Base-by-base conservation (phyloP, 164 flowering plant species). In the grape (Vitis vinifera) region DNA sequence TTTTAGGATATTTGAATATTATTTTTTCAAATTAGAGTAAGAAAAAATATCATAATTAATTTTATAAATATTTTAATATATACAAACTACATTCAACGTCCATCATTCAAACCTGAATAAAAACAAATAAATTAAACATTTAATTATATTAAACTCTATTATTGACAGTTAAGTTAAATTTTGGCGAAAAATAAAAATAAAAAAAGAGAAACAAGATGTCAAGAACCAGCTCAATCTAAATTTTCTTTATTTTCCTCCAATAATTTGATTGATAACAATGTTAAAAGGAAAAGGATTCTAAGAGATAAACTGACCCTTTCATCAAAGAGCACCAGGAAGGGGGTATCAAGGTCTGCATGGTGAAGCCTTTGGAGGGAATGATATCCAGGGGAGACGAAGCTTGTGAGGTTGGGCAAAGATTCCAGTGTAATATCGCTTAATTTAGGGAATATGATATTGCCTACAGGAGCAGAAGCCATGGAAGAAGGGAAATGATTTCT, bases 371-470 rank as follows among this genome's bases (percentile, higher is more conserved):
- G 55, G 8, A 52, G 8, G 13, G 11, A 52, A 52, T 52, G 55
- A 52, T 52, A 52, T 52, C 15, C 55, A 52, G 55, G n/a, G 55
- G 44, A 37, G 27, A 19, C 23, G 44, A 37, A 37, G 44, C 44
- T 37, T 37, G 7, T 3, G 44, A 37, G 44, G 44, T 0, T 8
- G 8, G 55, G 55, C 55, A 52, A 52, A 52, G 55, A 52, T 52
- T 0, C 5, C 55, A 52, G 1, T 12, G 0, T 0, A 4, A 52
- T 52, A 0, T 4, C 2, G 8, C 0, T 5, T 52, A 52, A 52
- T 52, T 52, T 52, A 52, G 11, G 55, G 55, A 52, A 52, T 52
- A 52, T 52, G 55, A 52, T 52, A 52, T 52, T 52, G 55, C 55
- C 15, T 52, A 52, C 6, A 52, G 11, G 8, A 52, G 15, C 55